Evolutionary conservation across 805 yeast genomes (phyloP), one percentile per base, ranked within the genome.

Genomic region (Candida nanaspora): DNA sequence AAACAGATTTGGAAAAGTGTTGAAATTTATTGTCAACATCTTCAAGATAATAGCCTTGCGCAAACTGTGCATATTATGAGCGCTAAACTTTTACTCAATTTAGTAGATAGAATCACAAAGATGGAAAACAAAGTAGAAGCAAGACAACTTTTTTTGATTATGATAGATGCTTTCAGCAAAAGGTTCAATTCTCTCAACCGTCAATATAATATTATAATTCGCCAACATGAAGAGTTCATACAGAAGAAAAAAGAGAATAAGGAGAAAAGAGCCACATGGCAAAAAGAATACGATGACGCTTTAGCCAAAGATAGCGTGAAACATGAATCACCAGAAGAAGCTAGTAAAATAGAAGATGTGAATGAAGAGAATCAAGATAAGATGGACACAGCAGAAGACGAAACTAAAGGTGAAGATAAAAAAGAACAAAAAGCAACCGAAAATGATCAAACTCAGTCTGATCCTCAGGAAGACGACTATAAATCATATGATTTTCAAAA

Each of bases 31-130:
- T 82, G 95, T 53, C 74, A 73, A 23, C 80, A 87, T 49, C 65
- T 93, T 46, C 82, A 83, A 50, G 98, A 94, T 56, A 79, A 77
- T 46, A 67, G 89, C 0, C 64, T 93, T 47, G 93, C 95, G 1
- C 72, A 86, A 45, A 85, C 95, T 6, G 96, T 89, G 29, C 98
- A 94, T 59, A 85, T 89, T 9, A 88, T 93, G 97, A 85, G 96
- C 63, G 96, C 97, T 2, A 91, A 89, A 61, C 67, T 93, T 26
- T 63, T 93, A 26, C 62, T 91, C 46, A 94, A 93, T 59, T 67
- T 94, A 51, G 91, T 93, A 18, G 98, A 94, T 49, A 69, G 95
- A 34, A 83, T 93, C 31, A 72, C 84, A 74, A 83, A 84, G 52
- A 61, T 89, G 50, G 89, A 85, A 32, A 83, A 84, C 40, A 85